phyloP scores from a whole-genome alignment of 768 basidiomycete genomes.

The Chalciporus piperatus region DNA sequence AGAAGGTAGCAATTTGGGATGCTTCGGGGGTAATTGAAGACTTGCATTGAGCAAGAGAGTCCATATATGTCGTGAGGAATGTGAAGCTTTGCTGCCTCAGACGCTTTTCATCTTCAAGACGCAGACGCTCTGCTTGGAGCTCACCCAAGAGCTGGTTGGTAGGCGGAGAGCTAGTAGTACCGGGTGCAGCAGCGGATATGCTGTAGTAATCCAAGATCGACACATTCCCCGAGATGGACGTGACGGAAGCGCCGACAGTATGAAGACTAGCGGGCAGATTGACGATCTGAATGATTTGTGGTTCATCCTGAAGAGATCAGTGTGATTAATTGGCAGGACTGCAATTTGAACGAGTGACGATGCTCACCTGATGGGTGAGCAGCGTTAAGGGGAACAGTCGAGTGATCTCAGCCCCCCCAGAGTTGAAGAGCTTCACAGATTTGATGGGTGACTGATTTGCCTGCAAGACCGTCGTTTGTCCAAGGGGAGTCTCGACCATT shows the following conservation, averaged over 20 bases:
- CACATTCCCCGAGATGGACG: constrained; percentile 6
- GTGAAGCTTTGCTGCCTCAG: constrained; percentile 19
- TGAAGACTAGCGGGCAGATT: constrained; percentile 9
- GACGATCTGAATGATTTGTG: constrained; percentile 13
- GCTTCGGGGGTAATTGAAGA: constrained; percentile 4
- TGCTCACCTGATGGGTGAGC: constrained; percentile 6
- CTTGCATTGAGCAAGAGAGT: constrained; percentile 26
- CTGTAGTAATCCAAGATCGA: constrained; percentile 15
- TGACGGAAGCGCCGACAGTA: constrained; percentile 13
- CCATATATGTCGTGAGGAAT: constrained; percentile 27
- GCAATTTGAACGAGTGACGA: not conserved
- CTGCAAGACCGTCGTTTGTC: constrained; percentile 4
- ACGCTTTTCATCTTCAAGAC: constrained; percentile 17
- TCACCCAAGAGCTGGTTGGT: constrained; percentile 6
- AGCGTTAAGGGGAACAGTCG: constrained; percentile 19
- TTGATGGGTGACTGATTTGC: constrained; percentile 16
- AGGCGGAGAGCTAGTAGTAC: not conserved
- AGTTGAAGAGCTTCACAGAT: constrained; percentile 17
- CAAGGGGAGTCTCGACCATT: not conserved
- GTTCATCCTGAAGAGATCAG: constrained; percentile 11
- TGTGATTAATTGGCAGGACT: not conserved
- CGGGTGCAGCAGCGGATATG: not conserved
- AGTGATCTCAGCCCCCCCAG: constrained; percentile 13
- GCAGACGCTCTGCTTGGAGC: constrained; percentile 9
- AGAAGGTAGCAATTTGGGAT: constrained; percentile 18